Evolutionary conservation across 805 yeast genomes (phyloP), one percentile per base, ranked within the genome.

Genomic region (Priceomyces castillae): DNA sequence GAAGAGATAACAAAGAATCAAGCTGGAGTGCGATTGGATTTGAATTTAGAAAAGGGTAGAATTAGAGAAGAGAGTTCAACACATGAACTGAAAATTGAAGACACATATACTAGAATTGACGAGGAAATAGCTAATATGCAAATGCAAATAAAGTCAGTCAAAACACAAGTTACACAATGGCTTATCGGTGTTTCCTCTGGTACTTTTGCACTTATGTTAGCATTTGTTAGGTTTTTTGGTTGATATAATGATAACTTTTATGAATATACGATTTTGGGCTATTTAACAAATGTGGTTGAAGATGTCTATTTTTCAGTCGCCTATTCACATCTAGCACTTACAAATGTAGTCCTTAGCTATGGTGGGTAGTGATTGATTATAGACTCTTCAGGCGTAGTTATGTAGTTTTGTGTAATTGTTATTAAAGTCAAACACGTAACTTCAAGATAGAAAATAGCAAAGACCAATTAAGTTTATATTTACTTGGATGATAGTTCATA

Each of bases 151-250:
- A 96, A 94, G 58, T 82, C 88, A 35, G 96, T 92, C 25, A 94
- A 94, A 69, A 88, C 96, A 1, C 97, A 94, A 62, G 97, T 94
- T 39, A 80, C 90, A 83, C 99, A 94, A 67, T 94, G 99, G 99
- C 76, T 94, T 50, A 89, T 94, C 55, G 98, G 98, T 73, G 97
- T 94, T 15, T 87, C 96, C 59, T 90, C 98, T 1, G 99, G 98
- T 85, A 87, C 97, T 1, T 88, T 92, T 67, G 98, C 98, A 11
- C 74, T 94, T 46, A 86, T 94, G 40, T 69, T 92, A 54, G 97
- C 98, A 1, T 94, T 94, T 62, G 87, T 90, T 39, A 77, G 99
- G 55, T 72, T 94, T 53, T 70, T 88, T 40, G 80, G 88, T 7
- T 86, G 46, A 46, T 20, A n/a, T 10, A n/a, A 5, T 22, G 9